Evolutionary conservation across 768 basidiomycete species (phyloP), one percentile per base, ranked within the genome.

Genomic region (Suillus brevipes): DNA sequence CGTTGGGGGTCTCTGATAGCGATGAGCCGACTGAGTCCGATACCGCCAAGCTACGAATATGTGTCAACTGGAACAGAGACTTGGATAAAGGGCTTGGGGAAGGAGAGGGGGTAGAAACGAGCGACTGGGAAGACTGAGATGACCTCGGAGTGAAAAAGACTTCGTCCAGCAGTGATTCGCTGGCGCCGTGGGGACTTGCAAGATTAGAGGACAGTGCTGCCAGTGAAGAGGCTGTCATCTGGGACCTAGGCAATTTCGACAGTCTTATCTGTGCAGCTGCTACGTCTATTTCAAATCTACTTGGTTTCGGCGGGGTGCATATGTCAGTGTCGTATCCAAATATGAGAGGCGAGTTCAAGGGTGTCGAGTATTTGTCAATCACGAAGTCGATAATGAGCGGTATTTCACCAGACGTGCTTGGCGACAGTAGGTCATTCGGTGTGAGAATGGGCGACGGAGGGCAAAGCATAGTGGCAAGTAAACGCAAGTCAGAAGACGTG

Each of bases 361-460:
- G 37, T 9, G 52, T 56, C 20, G 63, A 49, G 36, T 63, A 69
- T 47, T 66, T 63, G 53, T 64, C 64, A 20, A 60, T 14, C 5
- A 58, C 61, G 31, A 64, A 62, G 55, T 83, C 80, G 61, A 85
- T 75, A 64, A 83, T 69, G 45, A 87, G 78, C n/a, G 84, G 85
- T 63, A 87, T 86, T 59, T 83, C 79, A 38, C 80, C 83, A 40
- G 82, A 84, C 36, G 81, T 81, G 67, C 72, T 75, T 6, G 78
- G 73, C 63, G 75, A 71, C 34, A 74, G 65, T 56, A 83, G 65
- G 31, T 75, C 71, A 53, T 75, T 74, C n/a, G 83, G 74, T 28
- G 69, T 79, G 63, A 84, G 69, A 57, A 82, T 74, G 13, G 85
- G 84, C 14, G 84, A 85, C 14, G 83, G 81, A 34, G 81, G 84